A percentile compares a stretch with the other conserved stretches of the same genome.
These are phyloP conservation scores for Suzukiozyma palmioleophila DNA, from an alignment of 1,139 yeast species.

Conservation along the genomic window DNA sequence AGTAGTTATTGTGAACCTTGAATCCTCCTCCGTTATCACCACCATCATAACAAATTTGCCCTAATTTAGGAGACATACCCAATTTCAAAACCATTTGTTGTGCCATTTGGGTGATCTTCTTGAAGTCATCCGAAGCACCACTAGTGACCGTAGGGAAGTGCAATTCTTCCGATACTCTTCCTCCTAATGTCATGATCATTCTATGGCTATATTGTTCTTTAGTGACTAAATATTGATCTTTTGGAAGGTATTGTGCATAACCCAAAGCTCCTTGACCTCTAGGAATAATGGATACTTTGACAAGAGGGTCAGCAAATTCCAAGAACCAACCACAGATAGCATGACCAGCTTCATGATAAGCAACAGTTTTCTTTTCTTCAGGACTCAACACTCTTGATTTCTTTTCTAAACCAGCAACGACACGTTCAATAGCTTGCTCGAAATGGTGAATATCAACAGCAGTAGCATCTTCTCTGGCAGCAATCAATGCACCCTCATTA, in stretches of 20 bases:
- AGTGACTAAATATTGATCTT: slow-evolving; percentile 65
- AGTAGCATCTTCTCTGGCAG: slow-evolving; percentile 62
- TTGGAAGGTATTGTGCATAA: slow-evolving; percentile 78
- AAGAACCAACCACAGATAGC: slow-evolving; percentile 78
- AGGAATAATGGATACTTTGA: slow-evolving; percentile 78
- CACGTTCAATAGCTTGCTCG: slow-evolving; percentile 79
- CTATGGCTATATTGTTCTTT: slow-evolving; percentile 65
- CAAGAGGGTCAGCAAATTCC: slow-evolving; percentile 69
- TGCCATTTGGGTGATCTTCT: slow-evolving; percentile 74
- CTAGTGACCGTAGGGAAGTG: slow-evolving; percentile 76
- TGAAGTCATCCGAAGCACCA: slow-evolving; percentile 80
- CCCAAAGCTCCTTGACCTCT: slow-evolving; percentile 84
- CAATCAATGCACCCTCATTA: slow-evolving; percentile 79
- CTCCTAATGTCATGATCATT: slow-evolving; percentile 80
- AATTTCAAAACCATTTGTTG: slow-evolving; percentile 70
- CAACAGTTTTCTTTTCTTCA: slow-evolving; percentile 70
- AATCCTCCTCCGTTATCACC: slow-evolving; percentile 43
- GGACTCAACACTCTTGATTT: slow-evolving; percentile 65
- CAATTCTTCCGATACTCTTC: slow-evolving; percentile 73
- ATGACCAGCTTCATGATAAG: slow-evolving; percentile 82
- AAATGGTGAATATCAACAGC: slow-evolving; percentile 59
- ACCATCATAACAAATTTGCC: slow-evolving; percentile 51
- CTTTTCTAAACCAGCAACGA: slow-evolving; percentile 75
- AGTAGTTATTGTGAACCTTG: slow-evolving; percentile 64
- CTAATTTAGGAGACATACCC: slow-evolving; percentile 72